Conservation (phyloP, 2,329 filamentous ascomycete species). For the Neurospora crassa region DNA sequence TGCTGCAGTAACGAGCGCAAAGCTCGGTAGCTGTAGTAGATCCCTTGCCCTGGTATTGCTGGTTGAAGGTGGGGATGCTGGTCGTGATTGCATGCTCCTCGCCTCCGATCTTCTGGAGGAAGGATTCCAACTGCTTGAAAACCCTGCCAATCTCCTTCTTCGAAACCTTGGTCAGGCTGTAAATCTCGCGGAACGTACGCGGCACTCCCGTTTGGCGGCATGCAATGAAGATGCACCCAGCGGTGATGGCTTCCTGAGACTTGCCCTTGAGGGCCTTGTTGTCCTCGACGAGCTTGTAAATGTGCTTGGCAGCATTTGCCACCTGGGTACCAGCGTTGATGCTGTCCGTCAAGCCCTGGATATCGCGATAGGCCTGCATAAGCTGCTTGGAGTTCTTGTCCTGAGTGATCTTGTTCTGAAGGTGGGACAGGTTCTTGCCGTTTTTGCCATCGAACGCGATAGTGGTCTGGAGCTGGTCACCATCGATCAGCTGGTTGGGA, state of each 20-base stretch:
- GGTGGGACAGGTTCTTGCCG: slow-evolving; percentile 64
- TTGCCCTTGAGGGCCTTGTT: slow-evolving; percentile 93
- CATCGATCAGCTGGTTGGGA: slow-evolving; percentile 80
- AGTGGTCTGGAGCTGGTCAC: slow-evolving; percentile 77
- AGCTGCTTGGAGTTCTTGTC: slow-evolving; percentile 34
- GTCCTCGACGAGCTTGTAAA: slow-evolving; percentile 92
- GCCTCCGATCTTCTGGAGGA: slow-evolving; percentile 57
- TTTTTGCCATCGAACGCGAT: slow-evolving; percentile 72
- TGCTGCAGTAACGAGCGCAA: slow-evolving; percentile 80
- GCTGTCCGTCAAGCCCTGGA: slow-evolving; percentile 76
- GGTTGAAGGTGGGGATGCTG: slow-evolving; percentile 30
- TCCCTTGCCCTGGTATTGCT: slow-evolving; percentile 62
- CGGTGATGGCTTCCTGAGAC: slow-evolving; percentile 85
- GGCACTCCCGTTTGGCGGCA: slow-evolving; percentile 82
- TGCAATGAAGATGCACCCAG: slow-evolving; percentile 94
- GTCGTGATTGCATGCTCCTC: slow-evolving; percentile 50
- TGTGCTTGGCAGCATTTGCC: slow-evolving; percentile 82
- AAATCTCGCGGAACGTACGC: slow-evolving; percentile 91
- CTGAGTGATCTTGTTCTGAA: slow-evolving; percentile 51
- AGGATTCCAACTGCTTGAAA: slow-evolving; percentile 87
- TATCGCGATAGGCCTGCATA: slow-evolving; percentile 79
- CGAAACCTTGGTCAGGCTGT: slow-evolving; percentile 80
- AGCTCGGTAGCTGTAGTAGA: slow-evolving; percentile 77
- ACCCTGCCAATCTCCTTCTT: slow-evolving; percentile 97
- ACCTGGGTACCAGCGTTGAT: slow-evolving; percentile 74